phyloP scores from a whole-genome alignment of 768 basidiomycete species.

The Lentinula lateritia region DNA sequence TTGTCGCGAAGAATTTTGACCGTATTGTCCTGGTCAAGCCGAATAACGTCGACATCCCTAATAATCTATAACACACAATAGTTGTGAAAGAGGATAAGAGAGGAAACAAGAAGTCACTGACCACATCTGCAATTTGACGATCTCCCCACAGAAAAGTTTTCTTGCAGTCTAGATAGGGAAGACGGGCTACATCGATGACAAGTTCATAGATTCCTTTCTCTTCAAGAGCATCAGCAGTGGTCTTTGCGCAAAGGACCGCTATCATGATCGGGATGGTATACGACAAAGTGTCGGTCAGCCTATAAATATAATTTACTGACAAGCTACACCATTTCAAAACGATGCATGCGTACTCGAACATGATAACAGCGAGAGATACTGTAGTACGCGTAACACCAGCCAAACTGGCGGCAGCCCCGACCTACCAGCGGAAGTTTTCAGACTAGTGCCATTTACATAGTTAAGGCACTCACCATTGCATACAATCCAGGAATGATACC shows the following conservation, averaged over 20 bases:
- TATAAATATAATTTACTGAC: background rate
- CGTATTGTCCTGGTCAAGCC: constrained; percentile 68
- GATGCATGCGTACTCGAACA: constrained; percentile 21
- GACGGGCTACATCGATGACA: constrained; percentile 85
- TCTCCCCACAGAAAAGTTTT: constrained; percentile 85
- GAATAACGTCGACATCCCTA: constrained; percentile 63
- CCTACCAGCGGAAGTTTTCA: background rate
- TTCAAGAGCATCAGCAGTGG: constrained; percentile 81
- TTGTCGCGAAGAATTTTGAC: constrained; percentile 70
- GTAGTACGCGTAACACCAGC: constrained; percentile 97
- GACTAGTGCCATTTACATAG: background rate
- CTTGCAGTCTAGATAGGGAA: constrained; percentile 91
- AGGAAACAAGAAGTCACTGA: constrained; percentile 28
- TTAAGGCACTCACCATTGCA: constrained; percentile 55
- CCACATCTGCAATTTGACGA: constrained; percentile 72
- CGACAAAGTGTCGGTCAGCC: constrained; percentile 82
- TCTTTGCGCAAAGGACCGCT: constrained; percentile 84
- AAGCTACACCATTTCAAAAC: background rate
- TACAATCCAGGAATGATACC: constrained; percentile 84
- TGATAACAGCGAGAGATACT: constrained; percentile 93
- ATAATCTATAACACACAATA: constrained; percentile 44
- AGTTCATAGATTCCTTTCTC: constrained; percentile 97
- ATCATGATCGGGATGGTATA: constrained; percentile 92
- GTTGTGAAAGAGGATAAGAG: background rate
- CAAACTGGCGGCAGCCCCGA: constrained; percentile 89